Evolutionary conservation across 23 red algal species (phyloP).

Genomic region (Gracilaria gracilis): DNA sequence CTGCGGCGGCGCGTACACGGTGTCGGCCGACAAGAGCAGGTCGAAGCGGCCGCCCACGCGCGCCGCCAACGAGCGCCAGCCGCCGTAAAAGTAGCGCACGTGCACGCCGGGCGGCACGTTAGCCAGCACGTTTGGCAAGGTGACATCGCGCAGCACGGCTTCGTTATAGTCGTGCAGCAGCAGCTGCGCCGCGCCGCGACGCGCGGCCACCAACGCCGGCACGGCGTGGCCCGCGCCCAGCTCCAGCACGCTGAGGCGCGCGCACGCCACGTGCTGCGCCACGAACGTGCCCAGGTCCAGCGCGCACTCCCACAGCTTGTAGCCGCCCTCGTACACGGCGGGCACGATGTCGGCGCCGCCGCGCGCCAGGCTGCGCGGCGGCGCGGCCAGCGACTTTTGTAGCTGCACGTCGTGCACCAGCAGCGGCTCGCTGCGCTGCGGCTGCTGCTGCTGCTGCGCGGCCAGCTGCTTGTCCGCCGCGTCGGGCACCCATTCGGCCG

Average conservation of each 20-base stretch:
- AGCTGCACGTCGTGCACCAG: slow-evolving; percentile 2
- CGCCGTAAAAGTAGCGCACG: slow-evolving; percentile 51
- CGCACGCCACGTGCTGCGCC: background rate
- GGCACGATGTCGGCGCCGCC: slow-evolving; percentile 65
- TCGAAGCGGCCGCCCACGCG: slow-evolving; percentile 40
- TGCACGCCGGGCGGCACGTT: slow-evolving; percentile 43
- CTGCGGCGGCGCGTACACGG: slow-evolving; percentile 56
- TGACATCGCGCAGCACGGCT: slow-evolving; percentile 60
- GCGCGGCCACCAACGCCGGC: slow-evolving; percentile 71
- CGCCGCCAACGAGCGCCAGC: slow-evolving; percentile 54
- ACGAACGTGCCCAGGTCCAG: slow-evolving; percentile 64
- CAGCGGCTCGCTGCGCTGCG: background rate
- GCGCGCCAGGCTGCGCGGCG: slow-evolving; percentile 16
- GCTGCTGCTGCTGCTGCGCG: too few species aligned
- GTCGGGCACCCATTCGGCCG: too few species aligned
- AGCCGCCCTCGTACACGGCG: slow-evolving; percentile 87
- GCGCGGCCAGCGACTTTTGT: slow-evolving; percentile 5
- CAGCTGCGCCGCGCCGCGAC: slow-evolving; percentile 32
- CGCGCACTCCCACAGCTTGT: slow-evolving; percentile 93
- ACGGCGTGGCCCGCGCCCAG: slow-evolving; percentile 90
- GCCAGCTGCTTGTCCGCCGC: too few species aligned
- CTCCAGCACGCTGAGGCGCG: slow-evolving; percentile 61
- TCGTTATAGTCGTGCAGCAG: slow-evolving; percentile 86
- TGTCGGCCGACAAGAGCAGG: slow-evolving; percentile 71
- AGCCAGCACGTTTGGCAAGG: slow-evolving; percentile 54